Conservation (phyloP, 1,284 basidiomycete species). For the Tranzscheliella williamsii region DNA sequence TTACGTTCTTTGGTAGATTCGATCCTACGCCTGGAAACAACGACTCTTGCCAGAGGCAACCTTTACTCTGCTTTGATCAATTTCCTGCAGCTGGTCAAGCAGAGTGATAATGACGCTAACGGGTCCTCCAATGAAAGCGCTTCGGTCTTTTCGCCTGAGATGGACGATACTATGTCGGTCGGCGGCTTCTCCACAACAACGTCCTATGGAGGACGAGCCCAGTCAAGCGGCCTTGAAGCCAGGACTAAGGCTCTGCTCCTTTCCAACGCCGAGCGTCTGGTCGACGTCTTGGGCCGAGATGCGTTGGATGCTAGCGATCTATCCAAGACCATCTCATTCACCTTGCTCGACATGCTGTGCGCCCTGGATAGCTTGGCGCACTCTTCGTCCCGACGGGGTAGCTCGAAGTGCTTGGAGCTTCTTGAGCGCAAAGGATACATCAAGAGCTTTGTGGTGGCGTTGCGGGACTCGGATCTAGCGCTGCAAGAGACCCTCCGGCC, state of each 20-base stretch:
- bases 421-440: constrained; percentile 79
- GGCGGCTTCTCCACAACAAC: constrained; percentile 33
- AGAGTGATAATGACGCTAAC: constrained; percentile 9
- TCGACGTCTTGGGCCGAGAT: constrained; percentile 79
- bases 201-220: constrained; percentile 20
- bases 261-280: constrained; percentile 70
- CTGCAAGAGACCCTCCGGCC: constrained; percentile 80
- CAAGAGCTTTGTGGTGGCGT: constrained; percentile 76
- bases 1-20: constrained; percentile 78
- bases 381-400: constrained; percentile 16
- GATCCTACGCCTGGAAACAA: constrained; percentile 74
- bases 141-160: constrained; percentile 30
- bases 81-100: constrained; percentile 72
- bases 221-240: constrained; percentile 65
- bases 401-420: constrained; percentile 67
- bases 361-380: constrained; percentile 42
- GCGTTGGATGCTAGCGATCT: constrained; percentile 92
- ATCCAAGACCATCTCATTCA: constrained; percentile 92
- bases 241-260: constrained; percentile 69
- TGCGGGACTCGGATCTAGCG: constrained; percentile 81
- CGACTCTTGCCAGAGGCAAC: constrained; percentile 92
- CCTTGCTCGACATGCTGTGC: constrained; percentile 77
- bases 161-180: constrained; percentile 39
- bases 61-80: constrained; percentile 89
- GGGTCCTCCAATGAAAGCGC: constrained; percentile 35